A percentile compares a stretch with the other conserved stretches of the same genome.
phyloP scores from a whole-genome alignment of 2,329 filamentous ascomycete species.

The Penicillium sp. region DNA sequence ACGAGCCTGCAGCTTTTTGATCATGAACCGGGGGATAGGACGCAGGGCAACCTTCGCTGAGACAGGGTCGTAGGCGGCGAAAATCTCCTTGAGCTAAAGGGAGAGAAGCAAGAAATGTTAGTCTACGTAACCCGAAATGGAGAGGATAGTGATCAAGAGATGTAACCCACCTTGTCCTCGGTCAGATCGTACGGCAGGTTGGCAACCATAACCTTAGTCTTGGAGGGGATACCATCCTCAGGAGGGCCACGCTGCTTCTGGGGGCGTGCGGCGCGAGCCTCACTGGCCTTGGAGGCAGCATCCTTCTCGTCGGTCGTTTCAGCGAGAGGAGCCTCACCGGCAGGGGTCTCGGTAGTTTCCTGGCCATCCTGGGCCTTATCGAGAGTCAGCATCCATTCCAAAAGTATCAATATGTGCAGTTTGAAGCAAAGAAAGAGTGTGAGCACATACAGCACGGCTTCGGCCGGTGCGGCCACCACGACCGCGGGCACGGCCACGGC shows the following conservation, averaged over 20 bases:
- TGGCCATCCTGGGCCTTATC: constrained; percentile 26
- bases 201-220: constrained; percentile 99
- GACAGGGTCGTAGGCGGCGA: constrained; percentile 84
- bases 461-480: constrained; percentile 68
- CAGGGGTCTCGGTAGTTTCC: constrained; percentile 35
- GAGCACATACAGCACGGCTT: constrained; percentile 55
- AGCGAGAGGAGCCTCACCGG: constrained; percentile 54
- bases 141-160: background rate
- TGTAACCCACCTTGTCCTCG: constrained; percentile 78
- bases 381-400: constrained; percentile 6
- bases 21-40: constrained; percentile 99
- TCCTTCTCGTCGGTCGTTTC: constrained; percentile 56
- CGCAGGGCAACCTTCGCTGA: constrained; percentile 98
- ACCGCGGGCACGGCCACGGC: constrained; percentile 64
- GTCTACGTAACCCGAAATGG: constrained; percentile 10
- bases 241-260: constrained; percentile 89
- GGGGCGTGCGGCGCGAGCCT: constrained; percentile 51
- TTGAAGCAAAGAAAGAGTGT: background rate
- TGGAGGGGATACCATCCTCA: constrained; percentile 94
- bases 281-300: constrained; percentile 38
- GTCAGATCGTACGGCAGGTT: constrained; percentile 98
- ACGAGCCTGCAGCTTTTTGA: constrained; percentile 99
- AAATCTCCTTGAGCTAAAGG: constrained; percentile 90
- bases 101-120: constrained; percentile 21
- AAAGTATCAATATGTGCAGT: background rate